Base-by-base conservation (phyloP, 2,329 filamentous ascomycete genomes). In the Sclerotinia glacialis region DNA sequence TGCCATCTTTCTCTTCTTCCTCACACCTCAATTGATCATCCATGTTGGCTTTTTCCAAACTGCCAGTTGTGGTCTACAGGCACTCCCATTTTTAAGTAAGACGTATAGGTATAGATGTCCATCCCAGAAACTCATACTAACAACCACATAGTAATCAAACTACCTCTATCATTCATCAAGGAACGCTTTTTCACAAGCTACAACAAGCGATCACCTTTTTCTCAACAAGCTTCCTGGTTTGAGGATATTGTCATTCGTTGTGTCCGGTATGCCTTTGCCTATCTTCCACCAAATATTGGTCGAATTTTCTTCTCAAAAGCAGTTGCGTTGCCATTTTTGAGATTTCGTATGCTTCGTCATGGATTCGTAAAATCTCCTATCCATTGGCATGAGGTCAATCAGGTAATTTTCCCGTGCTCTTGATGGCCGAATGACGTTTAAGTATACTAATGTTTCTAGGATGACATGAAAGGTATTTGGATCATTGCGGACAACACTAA, bases 221-320 rank as follows among this genome's bases (percentile, higher is more conserved):
- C 89, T n/a, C 86, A 83, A 71, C 82, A 83, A 64, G 86, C 90
- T n/a, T 87, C 88, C 3, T 78, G 85, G 1, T 94, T 93, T 74
- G 90, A 94, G 76, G 90, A 93, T 74, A 77, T 92, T 53, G 89
- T 93, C 59, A 83, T 94, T 67, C 84, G 90, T 67, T 92, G 89
- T 74, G 89, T 95, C 46, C 84, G 90, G 64, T 93, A 90, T 81
- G 89, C 89, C 18, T 94, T 94, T 75, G 85, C 87, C 34, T 84
- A 85, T 69, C 86, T 94, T 70, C 88, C 89, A 3, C 83, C 89
- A 11, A 81, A 79, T 44, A 84, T 94, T 34, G 88, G 88, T 6
- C 83, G 88, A 49, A 87, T 93, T 21, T 94, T 95, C 81, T 92
- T 95, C 76, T 89, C 87, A 8, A 92, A 89, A 78, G 77, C 80